phyloP scores from a whole-genome alignment of 2,329 filamentous ascomycete genomes.

The Fusarium sp. region DNA sequence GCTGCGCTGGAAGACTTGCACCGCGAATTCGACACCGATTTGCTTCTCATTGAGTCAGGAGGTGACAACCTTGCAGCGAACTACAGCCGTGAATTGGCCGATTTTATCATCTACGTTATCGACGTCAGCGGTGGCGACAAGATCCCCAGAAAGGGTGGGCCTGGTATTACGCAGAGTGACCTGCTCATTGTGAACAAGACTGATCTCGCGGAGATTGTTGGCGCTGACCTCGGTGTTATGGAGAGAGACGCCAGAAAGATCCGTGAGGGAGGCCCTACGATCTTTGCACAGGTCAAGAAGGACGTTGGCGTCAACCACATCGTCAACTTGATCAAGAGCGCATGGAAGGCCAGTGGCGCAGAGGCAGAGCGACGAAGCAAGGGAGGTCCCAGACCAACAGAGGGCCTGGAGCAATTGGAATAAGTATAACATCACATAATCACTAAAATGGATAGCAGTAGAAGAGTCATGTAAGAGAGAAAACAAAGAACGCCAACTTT shows the following conservation, averaged over 20 bases:
- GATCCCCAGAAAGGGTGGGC: slow-evolving; percentile 93
- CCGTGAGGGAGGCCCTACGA: slow-evolving; percentile 92
- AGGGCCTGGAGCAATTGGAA: slow-evolving; percentile 61
- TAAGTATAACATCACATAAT: slow-evolving; percentile 13
- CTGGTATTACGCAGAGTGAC: slow-evolving; percentile 96
- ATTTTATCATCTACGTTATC: slow-evolving; percentile 99
- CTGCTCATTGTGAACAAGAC: slow-evolving; percentile 97
- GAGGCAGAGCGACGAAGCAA: slow-evolving; percentile 65
- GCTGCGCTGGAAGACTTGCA: slow-evolving; percentile 92
- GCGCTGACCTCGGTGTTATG: slow-evolving; percentile 93
- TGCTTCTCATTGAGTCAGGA: slow-evolving; percentile 93
- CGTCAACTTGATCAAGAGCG: slow-evolving; percentile 86
- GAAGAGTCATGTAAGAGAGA: slow-evolving; percentile 17
- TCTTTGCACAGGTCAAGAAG: slow-evolving; percentile 98
- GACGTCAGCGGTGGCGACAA: slow-evolving; percentile 97
- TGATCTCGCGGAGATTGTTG: slow-evolving; percentile 88
- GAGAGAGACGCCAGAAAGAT: slow-evolving; percentile 94
- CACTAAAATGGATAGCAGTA: not conserved
- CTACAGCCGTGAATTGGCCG: slow-evolving; percentile 92
- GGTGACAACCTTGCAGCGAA: slow-evolving; percentile 98
- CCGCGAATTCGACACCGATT: slow-evolving; percentile 78
- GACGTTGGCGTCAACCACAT: slow-evolving; percentile 87
- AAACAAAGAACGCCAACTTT: slow-evolving; percentile 42
- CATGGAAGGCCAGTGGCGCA: slow-evolving; percentile 92
- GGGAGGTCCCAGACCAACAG: slow-evolving; percentile 69